These are phyloP conservation scores for Stylosanthes scabra DNA, from an alignment of 331 rosid species.

Conservation along the genomic window DNA sequence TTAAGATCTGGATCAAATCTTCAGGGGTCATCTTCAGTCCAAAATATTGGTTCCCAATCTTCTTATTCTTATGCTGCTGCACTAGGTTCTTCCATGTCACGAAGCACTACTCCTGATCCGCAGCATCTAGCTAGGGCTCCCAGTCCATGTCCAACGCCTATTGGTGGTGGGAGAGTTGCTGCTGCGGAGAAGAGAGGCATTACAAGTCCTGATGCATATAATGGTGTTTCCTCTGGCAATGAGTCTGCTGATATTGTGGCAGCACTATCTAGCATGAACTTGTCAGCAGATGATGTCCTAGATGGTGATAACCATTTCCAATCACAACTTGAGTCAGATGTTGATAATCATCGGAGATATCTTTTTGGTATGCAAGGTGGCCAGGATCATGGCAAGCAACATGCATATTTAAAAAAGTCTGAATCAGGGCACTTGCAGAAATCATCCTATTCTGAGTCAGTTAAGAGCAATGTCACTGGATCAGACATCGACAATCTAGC, in stretches of 20 bases:
- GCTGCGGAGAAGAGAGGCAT: constrained; percentile 73
- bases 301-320: constrained; percentile 65
- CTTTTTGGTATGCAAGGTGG: constrained; percentile 80
- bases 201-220: constrained; percentile 67
- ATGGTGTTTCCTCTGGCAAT: constrained; percentile 69
- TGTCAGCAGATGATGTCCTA: constrained; percentile 61
- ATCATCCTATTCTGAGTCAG: constrained; percentile 56
- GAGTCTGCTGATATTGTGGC: constrained; percentile 79
- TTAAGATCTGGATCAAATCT: constrained; percentile 67
- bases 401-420: constrained; percentile 68
- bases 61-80: constrained; percentile 93
- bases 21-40: constrained; percentile 66
- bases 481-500: constrained; percentile 51
- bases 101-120: constrained; percentile 97
- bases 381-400: constrained; percentile 74
- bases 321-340: constrained; percentile 71
- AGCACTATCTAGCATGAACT: constrained; percentile 81
- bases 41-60: constrained; percentile 63
- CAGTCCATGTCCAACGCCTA: constrained; percentile 91
- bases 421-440: constrained; percentile 71
- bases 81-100: constrained; percentile 83
- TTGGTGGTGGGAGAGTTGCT: constrained; percentile 81
- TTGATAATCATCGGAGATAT: constrained; percentile 65
- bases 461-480: constrained; percentile 59
- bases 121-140: constrained; percentile 90